Conservation (phyloP, 331 rosid genomes). For the Telfairia occidentalis region DNA sequence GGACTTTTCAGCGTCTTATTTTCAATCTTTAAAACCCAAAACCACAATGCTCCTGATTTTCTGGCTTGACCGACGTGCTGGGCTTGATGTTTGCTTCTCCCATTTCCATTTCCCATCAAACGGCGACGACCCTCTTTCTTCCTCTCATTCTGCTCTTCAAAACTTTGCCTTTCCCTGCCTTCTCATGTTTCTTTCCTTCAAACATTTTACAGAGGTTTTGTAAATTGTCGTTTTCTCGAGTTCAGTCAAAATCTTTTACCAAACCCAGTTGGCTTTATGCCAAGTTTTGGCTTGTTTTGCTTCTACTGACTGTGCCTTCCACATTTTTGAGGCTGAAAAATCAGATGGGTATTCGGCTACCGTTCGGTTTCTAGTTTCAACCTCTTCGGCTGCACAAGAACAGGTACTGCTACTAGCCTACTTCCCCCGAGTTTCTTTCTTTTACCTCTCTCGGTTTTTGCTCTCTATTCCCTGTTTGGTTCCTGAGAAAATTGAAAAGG, state of each 20-base stretch:
- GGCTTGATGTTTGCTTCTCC: slow-evolving; percentile 9
- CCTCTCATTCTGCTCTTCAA: neutral
- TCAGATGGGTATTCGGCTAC: slow-evolving; percentile 24
- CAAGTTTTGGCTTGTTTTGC: slow-evolving; percentile 15
- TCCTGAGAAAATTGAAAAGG: slow-evolving; percentile 2
- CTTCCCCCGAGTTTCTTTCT: neutral
- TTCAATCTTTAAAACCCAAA: neutral
- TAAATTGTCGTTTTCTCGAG: slow-evolving; percentile 34
- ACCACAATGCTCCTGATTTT: neutral
- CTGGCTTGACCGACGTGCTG: slow-evolving; percentile 5
- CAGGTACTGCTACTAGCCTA: slow-evolving; percentile 4
- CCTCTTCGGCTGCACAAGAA: slow-evolving; percentile 15
- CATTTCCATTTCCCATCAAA: neutral
- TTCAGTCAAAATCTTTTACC: slow-evolving; percentile 43
- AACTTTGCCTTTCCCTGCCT: neutral
- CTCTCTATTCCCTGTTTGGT: slow-evolving; percentile 9
- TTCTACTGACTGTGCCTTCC: slow-evolving; percentile 23
- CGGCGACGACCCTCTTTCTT: neutral
- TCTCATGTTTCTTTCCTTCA: neutral
- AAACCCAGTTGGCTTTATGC: slow-evolving; percentile 28
- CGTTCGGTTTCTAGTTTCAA: slow-evolving; percentile 8
- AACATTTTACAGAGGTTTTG: neutral
- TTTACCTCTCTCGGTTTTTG: neutral
- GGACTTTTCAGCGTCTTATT: neutral
- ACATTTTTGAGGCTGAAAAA: slow-evolving; percentile 16